Percentiles rank a stretch among this genome's conserved stretches.
phyloP scores from a whole-genome alignment of 2,329 filamentous ascomycete species.

The Annulohypoxylon truncatum region DNA sequence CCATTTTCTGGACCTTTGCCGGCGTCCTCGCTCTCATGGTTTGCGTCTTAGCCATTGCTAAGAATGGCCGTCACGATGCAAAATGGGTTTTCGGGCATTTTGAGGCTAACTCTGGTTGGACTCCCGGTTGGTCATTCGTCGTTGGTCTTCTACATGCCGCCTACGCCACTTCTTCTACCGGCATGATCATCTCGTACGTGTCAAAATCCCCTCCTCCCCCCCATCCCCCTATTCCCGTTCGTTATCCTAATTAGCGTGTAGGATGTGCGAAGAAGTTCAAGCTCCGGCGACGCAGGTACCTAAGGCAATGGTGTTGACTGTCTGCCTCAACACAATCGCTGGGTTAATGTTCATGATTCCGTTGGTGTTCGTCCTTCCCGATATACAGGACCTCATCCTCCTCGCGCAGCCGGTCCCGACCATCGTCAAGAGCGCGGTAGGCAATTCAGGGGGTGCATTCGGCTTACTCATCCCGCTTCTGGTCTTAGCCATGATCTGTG shows the following conservation, averaged over 20 bases:
- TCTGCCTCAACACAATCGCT: slow-evolving; percentile 73
- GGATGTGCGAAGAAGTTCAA: slow-evolving; percentile 80
- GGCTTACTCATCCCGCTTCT: slow-evolving; percentile 72
- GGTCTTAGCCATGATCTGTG: slow-evolving; percentile 74
- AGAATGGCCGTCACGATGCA: slow-evolving; percentile 72
- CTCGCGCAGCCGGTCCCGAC: slow-evolving; percentile 72
- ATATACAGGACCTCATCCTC: slow-evolving; percentile 65
- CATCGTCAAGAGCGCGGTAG: slow-evolving; percentile 72
- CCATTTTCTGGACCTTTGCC: slow-evolving; percentile 80
- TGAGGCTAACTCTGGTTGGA: slow-evolving; percentile 76
- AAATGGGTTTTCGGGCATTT: slow-evolving; percentile 76
- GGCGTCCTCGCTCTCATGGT: slow-evolving; percentile 74
- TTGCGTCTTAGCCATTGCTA: slow-evolving; percentile 72
- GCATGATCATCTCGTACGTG: slow-evolving; percentile 81
- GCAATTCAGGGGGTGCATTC: slow-evolving; percentile 70
- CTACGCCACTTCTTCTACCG: slow-evolving; percentile 79
- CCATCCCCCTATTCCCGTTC: slow-evolving; percentile 19
- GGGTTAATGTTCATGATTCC: slow-evolving; percentile 77
- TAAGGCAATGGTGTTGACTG: slow-evolving; percentile 76
- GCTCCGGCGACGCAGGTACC: slow-evolving; percentile 75
- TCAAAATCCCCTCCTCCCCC: too few species aligned
- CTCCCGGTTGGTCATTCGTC: slow-evolving; percentile 77
- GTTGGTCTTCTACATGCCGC: slow-evolving; percentile 78
- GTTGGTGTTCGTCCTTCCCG: slow-evolving; percentile 75
- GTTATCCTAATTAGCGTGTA: slow-evolving; percentile 48